phyloP scores from a whole-genome alignment of 345 rosid genomes.

The Aurinia saxatilis region DNA sequence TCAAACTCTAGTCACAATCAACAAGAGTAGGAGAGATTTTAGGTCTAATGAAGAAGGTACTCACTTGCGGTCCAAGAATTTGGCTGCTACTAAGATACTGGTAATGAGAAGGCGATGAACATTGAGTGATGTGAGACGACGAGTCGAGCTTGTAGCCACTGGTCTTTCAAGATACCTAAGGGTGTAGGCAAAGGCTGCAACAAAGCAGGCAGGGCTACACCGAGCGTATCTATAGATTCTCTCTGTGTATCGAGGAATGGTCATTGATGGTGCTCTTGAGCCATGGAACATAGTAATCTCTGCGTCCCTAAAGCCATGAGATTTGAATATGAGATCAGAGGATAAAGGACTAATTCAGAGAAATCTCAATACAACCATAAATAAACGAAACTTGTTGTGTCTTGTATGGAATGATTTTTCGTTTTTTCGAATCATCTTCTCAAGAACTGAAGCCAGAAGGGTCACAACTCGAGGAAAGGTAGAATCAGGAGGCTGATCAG shows the following conservation, averaged over 20 bases:
- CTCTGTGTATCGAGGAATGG: slow-evolving; percentile 22
- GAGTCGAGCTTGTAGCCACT: neutral
- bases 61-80: slow-evolving; percentile 38
- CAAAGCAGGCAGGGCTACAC: slow-evolving; percentile 32
- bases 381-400: slow-evolving; percentile 21
- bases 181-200: slow-evolving; percentile 25
- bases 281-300: slow-evolving; percentile 32
- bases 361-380: neutral
- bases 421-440: slow-evolving; percentile 23
- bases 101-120: slow-evolving; percentile 42
- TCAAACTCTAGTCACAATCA: neutral
- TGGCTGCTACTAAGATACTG: slow-evolving; percentile 34
- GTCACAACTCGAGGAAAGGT: slow-evolving; percentile 19
- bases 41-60: slow-evolving; percentile 1
- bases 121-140: slow-evolving; percentile 34
- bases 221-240: slow-evolving; percentile 27
- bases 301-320: slow-evolving; percentile 6
- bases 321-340: slow-evolving; percentile 3
- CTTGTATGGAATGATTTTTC: neutral
- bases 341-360: neutral
- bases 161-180: slow-evolving; percentile 28
- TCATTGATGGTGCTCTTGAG: slow-evolving; percentile 23
- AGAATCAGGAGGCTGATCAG: slow-evolving; percentile 16
- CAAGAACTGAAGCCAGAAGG: slow-evolving; percentile 27
- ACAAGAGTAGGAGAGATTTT: neutral